A percentile compares a stretch with the other conserved stretches of the same genome.
Conservation (phyloP, 257 asterid genomes). For the Nicotiana paniculata region DNA sequence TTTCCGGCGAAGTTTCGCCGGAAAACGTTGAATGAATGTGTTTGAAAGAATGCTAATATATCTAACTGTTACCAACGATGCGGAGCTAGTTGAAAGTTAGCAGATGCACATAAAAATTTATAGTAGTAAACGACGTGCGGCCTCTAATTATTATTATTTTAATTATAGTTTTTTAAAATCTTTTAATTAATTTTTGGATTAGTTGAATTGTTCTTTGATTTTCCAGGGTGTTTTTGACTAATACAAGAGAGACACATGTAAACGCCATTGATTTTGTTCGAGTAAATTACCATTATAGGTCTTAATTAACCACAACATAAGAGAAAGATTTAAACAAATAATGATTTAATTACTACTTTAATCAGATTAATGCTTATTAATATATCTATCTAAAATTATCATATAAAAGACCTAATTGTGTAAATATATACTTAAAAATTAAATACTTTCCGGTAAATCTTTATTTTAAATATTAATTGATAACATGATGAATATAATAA, state of each 20-base stretch:
- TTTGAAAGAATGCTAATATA: neutral
- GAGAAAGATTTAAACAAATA: no score
- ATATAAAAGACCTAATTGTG: no score
- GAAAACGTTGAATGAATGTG: neutral
- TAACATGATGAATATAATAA: neutral
- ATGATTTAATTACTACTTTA: no score
- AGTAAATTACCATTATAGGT: no score
- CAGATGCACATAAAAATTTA: neutral
- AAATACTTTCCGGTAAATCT: no score
- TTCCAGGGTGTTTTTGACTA: neutral
- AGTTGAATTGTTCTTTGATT: neutral
- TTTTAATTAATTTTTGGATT: neutral
- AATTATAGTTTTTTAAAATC: neutral
- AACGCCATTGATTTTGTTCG: neutral
- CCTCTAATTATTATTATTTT: neutral
- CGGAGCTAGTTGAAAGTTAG: neutral
- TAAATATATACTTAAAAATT: no score
- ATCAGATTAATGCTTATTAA: no score
- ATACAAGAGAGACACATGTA: neutral
- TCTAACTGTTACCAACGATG: neutral
- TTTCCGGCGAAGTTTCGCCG: slow-evolving; percentile 6
- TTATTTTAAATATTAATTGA: neutral
- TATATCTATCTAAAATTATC: no score
- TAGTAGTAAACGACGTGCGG: neutral
- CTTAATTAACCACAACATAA: no score